Evolutionary conservation across 805 yeast genomes (phyloP), one percentile per base, ranked within the genome.

Genomic region (Pichia rugopelliculosa): DNA sequence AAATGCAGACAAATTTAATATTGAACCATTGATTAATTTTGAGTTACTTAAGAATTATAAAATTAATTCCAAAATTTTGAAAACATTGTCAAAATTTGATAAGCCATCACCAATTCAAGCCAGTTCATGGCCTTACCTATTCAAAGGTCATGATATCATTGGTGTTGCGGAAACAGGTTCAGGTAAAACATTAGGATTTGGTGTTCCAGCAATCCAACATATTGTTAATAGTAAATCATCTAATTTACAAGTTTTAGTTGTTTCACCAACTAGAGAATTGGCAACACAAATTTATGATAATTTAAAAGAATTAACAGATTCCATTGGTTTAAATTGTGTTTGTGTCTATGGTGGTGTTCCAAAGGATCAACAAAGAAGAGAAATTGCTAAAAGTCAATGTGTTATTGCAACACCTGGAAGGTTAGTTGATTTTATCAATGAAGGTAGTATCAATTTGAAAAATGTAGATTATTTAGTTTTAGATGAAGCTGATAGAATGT

Each of bases 361-460:
- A 57, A 93, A 93, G 64, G 91, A 87, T 49, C 95, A 85, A 53
- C 99, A 93, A 70, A 79, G 91, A 64, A 72, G 68, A 45, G 79
- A 80, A 46, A 70, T 91, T 53, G 75, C 71, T 54, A 75, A 65
- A 42, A 80, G 89, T 23, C 83, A 86, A 56, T 80, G 88, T 51
- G 91, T 91, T 20, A 87, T 93, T 58, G 99, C 98, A 27, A 93
- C 99, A 3, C 99, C 99, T n/a, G 99, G 99, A 56, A 80, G 99
- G 66, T 73, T 93, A 59, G 75, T 89, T 50, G 99, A 93, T 71
- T 74, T 93, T 60, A 72, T 91, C 57, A 84, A 89, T 51, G 98
- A 91, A 62, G 95, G 96, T 13, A 76, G 90, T 30, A 81, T 87
- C 38, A 78, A 82, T 55, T 72, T 90, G 52, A 69, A 78, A 12